These are phyloP conservation scores for Gynostemma pentaphyllum DNA, from an alignment of 306 rosid species.

Conservation along the genomic window DNA sequence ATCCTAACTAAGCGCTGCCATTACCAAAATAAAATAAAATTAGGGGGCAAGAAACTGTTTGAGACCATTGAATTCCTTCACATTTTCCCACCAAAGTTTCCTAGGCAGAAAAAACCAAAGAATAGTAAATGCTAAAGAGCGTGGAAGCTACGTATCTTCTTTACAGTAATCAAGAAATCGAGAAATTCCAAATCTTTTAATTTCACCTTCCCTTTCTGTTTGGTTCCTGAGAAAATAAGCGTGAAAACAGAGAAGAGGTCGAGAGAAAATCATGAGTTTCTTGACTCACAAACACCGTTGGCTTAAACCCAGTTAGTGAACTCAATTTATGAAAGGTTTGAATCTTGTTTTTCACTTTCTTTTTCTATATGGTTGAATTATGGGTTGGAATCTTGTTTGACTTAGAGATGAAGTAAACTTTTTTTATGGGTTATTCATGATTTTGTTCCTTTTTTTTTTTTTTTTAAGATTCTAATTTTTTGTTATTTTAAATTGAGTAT, in stretches of 20 bases:
- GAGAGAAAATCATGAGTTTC: not conserved
- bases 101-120: not conserved
- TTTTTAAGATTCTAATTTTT: not conserved
- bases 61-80: not conserved
- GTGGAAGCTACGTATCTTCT: constrained; percentile 5
- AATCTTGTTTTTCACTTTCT: not conserved
- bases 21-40: too few relatives aligned
- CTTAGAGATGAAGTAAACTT: not conserved
- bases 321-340: not conserved
- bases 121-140: not conserved
- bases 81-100: not conserved
- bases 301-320: constrained; percentile 9
- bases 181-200: not conserved
- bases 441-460: not conserved
- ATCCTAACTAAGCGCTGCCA: too few relatives aligned
- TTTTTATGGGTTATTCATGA: not conserved
- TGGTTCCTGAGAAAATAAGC: constrained; percentile 14
- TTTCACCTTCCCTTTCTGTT: not conserved
- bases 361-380: not conserved
- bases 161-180: not conserved
- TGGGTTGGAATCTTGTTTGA: not conserved
- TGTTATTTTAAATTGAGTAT: not conserved
- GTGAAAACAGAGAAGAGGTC: not conserved
- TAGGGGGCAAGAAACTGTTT: not conserved
- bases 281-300: not conserved